A percentile compares a stretch with the other conserved stretches of the same genome.
These are phyloP conservation scores for Lasiodiplodia sp. DNA, from an alignment of 2,329 filamentous ascomycete species.

Conservation along the genomic window DNA sequence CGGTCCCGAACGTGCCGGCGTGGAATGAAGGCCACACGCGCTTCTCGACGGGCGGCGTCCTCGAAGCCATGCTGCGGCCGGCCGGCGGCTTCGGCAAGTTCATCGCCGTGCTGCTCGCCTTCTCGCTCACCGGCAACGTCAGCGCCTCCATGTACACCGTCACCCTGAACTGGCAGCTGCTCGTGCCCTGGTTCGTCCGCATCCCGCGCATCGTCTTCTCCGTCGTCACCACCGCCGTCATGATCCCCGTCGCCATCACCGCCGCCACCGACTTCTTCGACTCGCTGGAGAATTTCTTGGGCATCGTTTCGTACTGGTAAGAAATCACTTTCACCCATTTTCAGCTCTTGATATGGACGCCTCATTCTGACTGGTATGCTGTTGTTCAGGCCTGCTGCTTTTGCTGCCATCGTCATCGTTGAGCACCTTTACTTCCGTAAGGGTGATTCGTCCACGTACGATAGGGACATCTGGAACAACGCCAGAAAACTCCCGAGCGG, in stretches of 20 bases:
- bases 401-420: slow-evolving; percentile 41
- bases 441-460: slow-evolving; percentile 45
- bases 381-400: slow-evolving; percentile 36
- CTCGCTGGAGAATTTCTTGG: slow-evolving; percentile 55
- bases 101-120: slow-evolving; percentile 64
- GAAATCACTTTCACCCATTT: neutral
- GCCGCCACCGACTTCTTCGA: slow-evolving; percentile 65
- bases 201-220: slow-evolving; percentile 36
- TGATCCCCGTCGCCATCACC: slow-evolving; percentile 65
- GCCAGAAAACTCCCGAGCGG: slow-evolving; percentile 50
- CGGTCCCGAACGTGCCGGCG: slow-evolving; percentile 59
- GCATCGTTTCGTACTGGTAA: slow-evolving; percentile 46
- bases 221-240: slow-evolving; percentile 63
- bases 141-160: slow-evolving; percentile 68
- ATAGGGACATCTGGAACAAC: slow-evolving; percentile 50
- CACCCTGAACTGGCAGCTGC: slow-evolving; percentile 69
- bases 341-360: too few species aligned
- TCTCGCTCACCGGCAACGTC: slow-evolving; percentile 64
- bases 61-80: slow-evolving; percentile 65
- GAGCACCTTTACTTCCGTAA: slow-evolving; percentile 51
- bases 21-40: slow-evolving; percentile 54
- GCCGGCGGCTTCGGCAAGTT: slow-evolving; percentile 69
- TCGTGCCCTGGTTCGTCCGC: slow-evolving; percentile 45
- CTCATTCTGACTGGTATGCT: neutral
- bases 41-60: slow-evolving; percentile 64